A percentile compares a stretch with the other conserved stretches of the same genome.
Conservation (phyloP, 495 filamentous ascomycete species). For the Penicillium samsonianum region DNA sequence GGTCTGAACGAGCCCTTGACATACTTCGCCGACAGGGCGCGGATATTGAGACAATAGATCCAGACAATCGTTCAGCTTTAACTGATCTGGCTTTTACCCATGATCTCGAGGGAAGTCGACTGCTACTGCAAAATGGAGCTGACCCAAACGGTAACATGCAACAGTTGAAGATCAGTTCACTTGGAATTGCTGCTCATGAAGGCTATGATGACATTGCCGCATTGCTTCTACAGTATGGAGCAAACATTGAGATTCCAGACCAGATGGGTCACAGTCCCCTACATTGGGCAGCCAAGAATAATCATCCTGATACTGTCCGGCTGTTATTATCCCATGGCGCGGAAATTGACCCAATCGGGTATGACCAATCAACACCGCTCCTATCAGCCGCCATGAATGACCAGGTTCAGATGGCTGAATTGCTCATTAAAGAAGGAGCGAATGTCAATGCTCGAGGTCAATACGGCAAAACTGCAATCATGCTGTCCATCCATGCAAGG, state of each 20-base stretch:
- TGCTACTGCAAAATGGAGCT: conserved; percentile 18
- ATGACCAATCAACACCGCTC: conserved; percentile 40
- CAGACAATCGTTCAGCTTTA: not conserved
- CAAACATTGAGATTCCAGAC: conserved; percentile 17
- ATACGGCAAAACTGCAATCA: conserved; percentile 27
- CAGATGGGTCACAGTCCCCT: conserved; percentile 10
- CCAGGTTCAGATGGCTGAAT: conserved; percentile 15
- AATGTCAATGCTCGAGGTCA: conserved; percentile 23
- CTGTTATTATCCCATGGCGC: conserved; percentile 22
- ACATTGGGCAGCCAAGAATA: conserved; percentile 12
- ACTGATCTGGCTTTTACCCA: not conserved
- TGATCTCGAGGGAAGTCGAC: not conserved
- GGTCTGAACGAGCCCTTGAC: not conserved
- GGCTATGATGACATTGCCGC: conserved; percentile 15
- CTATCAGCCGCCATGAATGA: conserved; percentile 43
- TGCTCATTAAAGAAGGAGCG: conserved; percentile 29
- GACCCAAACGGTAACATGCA: conserved; percentile 14
- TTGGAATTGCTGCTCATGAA: conserved; percentile 17
- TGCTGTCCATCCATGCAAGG: conserved; percentile 12
- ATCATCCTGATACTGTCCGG: conserved; percentile 12
- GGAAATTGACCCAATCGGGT: conserved; percentile 17
- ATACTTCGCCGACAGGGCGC: not conserved
- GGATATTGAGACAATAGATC: not conserved
- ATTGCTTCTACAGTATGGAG: conserved; percentile 22
- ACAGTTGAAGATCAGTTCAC: not conserved